Base-by-base conservation (phyloP, 2,329 filamentous ascomycete genomes). In the Claviceps spartinae region DNA sequence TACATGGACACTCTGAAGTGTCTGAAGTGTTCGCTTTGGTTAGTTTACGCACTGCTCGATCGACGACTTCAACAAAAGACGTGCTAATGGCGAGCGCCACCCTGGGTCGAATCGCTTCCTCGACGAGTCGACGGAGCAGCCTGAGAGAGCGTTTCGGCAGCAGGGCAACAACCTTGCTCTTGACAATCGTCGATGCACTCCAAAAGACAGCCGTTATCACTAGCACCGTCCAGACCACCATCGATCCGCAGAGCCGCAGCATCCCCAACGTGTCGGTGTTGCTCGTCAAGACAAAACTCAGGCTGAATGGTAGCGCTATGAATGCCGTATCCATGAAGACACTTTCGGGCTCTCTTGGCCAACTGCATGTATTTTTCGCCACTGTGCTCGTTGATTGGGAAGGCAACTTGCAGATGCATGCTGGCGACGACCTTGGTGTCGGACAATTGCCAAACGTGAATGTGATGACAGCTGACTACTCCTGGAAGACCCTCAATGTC, bases 271-370 rank as follows among this genome's bases (percentile, higher is more conserved):
- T 70, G 69, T 52, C 61, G 64, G 56, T 73, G 75, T 49, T 67
- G 65, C 42, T 69, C 62, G 57, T 79, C 78, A 26, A 79, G 66
- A 56, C 79, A 82, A 59, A 83, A 98, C 67, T 98, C 93, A 5
- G 93, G 93, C 68, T 98, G 93, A 60, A 98, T 97, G 13, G 93
- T 98, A 38, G 89, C 91, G 40, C 87, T 94, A 72, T 98, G 93
- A 58, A 98, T 97, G 52, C 93, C 91, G 61, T 95, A 96, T 38
- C 82, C 90, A 67, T 98, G 93, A 3, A 98, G 81, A 62, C 93
- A 98, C 62, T 83, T 83, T 47, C 90, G 79, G 18, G 94, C 86
- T 52, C 85, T 82, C 54, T 81, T 82, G 20, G 91, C 88, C 41
- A 98, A 78, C 57, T 83, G 78, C 91, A 98, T 98, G 70, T 97